Conservation (phyloP, 768 basidiomycete genomes). For the Suillus subaureus region DNA sequence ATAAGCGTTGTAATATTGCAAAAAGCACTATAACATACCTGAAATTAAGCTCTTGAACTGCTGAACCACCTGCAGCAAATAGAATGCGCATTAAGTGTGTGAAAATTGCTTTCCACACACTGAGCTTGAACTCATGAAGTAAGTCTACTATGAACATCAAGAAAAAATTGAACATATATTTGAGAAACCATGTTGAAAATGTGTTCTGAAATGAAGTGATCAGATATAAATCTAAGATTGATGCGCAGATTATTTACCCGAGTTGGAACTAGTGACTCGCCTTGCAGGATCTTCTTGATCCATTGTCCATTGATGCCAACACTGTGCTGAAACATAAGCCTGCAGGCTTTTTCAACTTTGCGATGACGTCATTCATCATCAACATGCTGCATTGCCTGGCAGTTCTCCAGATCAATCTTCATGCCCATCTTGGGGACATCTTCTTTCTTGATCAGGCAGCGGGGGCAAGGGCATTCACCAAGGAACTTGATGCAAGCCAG, state of each 20-base stretch:
- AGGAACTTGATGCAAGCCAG: slow-evolving; percentile 23
- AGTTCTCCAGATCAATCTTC: too few species aligned
- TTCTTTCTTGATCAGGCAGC: too few species aligned
- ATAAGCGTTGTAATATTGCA: too few species aligned
- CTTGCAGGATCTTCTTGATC: slow-evolving; percentile 10
- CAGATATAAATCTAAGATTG: too few species aligned
- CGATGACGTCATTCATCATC: slow-evolving; percentile 5
- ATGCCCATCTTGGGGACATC: too few species aligned
- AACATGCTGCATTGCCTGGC: too few species aligned
- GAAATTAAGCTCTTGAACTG: slow-evolving; percentile 17
- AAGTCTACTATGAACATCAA: slow-evolving; percentile 20
- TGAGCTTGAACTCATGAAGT: slow-evolving; percentile 27
- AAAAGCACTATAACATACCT: slow-evolving; percentile 13
- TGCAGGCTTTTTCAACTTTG: not conserved
- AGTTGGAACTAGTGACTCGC: slow-evolving; percentile 19
- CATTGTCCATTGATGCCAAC: not conserved
- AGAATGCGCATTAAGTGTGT: slow-evolving; percentile 27
- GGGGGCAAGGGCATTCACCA: too few species aligned
- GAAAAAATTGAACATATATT: slow-evolving; percentile 19
- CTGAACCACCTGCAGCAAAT: slow-evolving; percentile 7
- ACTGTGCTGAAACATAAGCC: not conserved
- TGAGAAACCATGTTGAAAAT: slow-evolving; percentile 28
- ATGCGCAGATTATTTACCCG: not conserved
- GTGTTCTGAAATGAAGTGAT: slow-evolving; percentile 33
- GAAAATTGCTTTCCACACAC: slow-evolving; percentile 27